Evolutionary conservation across 345 rosid species (phyloP), one percentile per base, ranked within the genome.

Genomic region (Citrus maxima): DNA sequence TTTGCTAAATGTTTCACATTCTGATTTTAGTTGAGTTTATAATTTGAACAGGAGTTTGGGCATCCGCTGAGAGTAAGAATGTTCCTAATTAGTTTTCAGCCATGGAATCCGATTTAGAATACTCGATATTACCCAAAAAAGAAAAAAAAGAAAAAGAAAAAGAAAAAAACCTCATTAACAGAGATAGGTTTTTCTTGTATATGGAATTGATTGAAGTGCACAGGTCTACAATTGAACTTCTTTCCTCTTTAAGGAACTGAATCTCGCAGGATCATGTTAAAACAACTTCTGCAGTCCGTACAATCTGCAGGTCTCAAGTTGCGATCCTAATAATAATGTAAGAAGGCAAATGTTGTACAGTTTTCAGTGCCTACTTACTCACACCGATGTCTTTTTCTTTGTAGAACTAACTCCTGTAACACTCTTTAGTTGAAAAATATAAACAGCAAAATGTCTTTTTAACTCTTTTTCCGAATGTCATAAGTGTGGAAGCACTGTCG

Each of bases 31-130:
- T 61, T 12, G 24, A 55, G 54, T 73, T 76, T 59, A 54, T n/a
- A 69, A 73, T 34, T 84, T n/a, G 64, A 25, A 9, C 86, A 91
- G 94, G 90, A 90, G 87, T 86, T 78, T 85, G 78, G 87, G 94
- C 68, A 86, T 90, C 78, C 83, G 90, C 56, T 90, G 84, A 89
- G 79, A 84, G 79, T 58, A 58, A 68, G 54, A 54, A 38, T 22
- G 59, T 40, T 55, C 64, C 49, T n/a, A 27, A 65, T 49, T 71
- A 61, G 70, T 68, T 77, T 70, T 25, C 42, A 37, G 38, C 62
- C 7, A 10, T 8, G 59, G 64, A 61, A 73, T 74, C 75, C 56
- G 66, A 73, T 55, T 61, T 34, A 25, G 30, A 76, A 83, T 54
- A 58, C 76, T 67, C 24, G 49, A 74, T 64, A 70, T 61, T 37